Evolutionary conservation across 2,329 filamentous ascomycete genomes (phyloP).

Genomic region (Fusarium sp.): DNA sequence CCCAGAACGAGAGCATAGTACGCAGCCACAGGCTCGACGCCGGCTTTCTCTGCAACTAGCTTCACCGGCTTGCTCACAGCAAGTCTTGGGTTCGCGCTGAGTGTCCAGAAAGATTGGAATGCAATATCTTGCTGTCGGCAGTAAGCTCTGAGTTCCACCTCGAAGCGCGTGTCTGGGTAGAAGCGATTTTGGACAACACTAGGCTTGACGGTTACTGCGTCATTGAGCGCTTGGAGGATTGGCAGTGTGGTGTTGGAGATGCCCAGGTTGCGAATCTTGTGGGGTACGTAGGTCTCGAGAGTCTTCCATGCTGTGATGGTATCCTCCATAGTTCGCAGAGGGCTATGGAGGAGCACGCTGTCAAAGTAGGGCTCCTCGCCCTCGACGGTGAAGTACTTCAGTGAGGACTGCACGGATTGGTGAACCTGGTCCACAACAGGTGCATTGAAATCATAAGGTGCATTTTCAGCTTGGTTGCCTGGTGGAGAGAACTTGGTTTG

Average conservation of each 20-base stretch:
- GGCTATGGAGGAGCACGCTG: slow-evolving; percentile 79
- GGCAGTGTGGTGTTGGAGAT: slow-evolving; percentile 78
- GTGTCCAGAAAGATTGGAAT: slow-evolving; percentile 67
- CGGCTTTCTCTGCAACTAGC: slow-evolving; percentile 57
- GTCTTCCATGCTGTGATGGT: slow-evolving; percentile 74
- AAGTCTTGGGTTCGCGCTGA: slow-evolving; percentile 59
- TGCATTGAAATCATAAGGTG: slow-evolving; percentile 70
- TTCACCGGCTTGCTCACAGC: slow-evolving; percentile 58
- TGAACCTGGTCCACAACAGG: slow-evolving; percentile 73
- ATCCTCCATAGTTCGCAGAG: slow-evolving; percentile 55
- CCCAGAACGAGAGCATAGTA: slow-evolving; percentile 63
- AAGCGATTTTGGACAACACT: slow-evolving; percentile 83
- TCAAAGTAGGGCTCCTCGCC: slow-evolving; percentile 66
- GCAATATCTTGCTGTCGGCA: slow-evolving; percentile 56
- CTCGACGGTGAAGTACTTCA: slow-evolving; percentile 68
- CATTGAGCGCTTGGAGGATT: slow-evolving; percentile 64
- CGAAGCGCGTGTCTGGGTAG: slow-evolving; percentile 67
- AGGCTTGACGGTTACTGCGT: slow-evolving; percentile 55
- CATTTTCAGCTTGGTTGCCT: slow-evolving; percentile 67
- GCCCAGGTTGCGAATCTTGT: slow-evolving; percentile 73
- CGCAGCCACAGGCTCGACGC: slow-evolving; percentile 54
- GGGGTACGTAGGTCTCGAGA: slow-evolving; percentile 74
- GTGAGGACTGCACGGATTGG: slow-evolving; percentile 73
- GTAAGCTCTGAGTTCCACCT: slow-evolving; percentile 66
- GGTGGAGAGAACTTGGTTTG: slow-evolving; percentile 86